Percentiles rank a stretch among this genome's conserved stretches.
phyloP scores from a whole-genome alignment of 129 eudicot genomes.

The Cynara cardunculus region DNA sequence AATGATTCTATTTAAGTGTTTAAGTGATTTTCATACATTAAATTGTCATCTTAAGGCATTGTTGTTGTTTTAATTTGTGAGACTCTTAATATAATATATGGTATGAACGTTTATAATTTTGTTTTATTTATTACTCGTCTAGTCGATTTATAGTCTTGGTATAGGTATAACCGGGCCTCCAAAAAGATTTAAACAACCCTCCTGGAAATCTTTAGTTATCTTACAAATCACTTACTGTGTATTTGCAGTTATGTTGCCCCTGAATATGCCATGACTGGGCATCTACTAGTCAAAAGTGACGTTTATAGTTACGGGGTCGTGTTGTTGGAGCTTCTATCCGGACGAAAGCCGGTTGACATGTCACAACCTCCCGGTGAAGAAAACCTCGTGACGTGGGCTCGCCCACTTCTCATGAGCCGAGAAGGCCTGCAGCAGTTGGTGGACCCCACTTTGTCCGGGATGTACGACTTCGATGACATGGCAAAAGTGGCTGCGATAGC shows the following conservation, averaged over 20 bases:
- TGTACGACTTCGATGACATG: constrained; percentile 70
- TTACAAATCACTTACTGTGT: constrained; percentile 11
- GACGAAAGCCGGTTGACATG: constrained; percentile 95
- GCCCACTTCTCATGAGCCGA: constrained; percentile 70
- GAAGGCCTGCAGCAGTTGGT: constrained; percentile 78
- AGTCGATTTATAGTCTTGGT: background rate
- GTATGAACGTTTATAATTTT: background rate
- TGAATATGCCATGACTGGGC: constrained; percentile 99
- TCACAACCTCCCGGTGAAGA: constrained; percentile 92
- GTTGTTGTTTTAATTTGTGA: background rate
- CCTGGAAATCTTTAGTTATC: background rate
- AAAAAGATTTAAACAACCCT: background rate
- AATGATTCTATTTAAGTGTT: background rate
- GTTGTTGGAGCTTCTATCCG: constrained; percentile 82
- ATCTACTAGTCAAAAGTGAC: constrained; percentile 90
- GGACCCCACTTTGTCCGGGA: constrained; percentile 67
- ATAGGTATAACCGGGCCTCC: background rate
- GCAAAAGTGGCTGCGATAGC: constrained; percentile 97
- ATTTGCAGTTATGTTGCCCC: constrained; percentile 93
- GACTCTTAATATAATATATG: background rate
- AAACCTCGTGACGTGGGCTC: constrained; percentile 94
- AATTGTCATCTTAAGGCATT: background rate
- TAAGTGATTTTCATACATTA: background rate
- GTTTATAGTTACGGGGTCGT: constrained; percentile 97
- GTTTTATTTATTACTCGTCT: background rate